Percentiles rank a stretch among this genome's conserved stretches.
These are phyloP conservation scores for Graphilbum fragrans DNA, from an alignment of 2,329 filamentous ascomycete species.

Conservation along the genomic window DNA sequence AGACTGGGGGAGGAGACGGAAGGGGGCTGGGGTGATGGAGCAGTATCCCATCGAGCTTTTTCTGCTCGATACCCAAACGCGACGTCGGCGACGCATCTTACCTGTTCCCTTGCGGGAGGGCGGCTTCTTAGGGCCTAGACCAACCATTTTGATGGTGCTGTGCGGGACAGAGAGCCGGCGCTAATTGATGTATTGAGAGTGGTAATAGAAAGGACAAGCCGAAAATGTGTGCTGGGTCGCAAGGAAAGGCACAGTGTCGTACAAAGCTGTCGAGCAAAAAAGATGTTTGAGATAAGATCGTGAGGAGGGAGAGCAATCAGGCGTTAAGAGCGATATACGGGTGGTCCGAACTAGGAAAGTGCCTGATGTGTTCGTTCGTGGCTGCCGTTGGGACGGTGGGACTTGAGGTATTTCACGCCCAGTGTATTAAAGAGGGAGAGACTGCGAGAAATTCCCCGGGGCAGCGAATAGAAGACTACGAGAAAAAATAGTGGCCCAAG, in stretches of 20 bases:
- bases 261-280: neutral
- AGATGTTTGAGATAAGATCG: no score
- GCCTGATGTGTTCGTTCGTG: neutral
- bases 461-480: neutral
- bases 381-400: neutral
- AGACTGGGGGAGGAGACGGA: no score
- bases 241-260: no score
- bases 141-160: slow-evolving; percentile 38
- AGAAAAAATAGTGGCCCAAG: neutral
- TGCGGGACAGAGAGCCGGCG: neutral
- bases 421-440: neutral
- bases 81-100: slow-evolving; percentile 12
- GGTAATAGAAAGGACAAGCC: neutral
- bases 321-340: neutral
- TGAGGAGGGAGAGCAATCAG: no score
- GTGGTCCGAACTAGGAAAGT: no score
- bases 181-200: no score
- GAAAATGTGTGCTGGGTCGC: neutral
- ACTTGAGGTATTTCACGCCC: no score
- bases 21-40: no score
- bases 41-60: no score
- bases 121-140: slow-evolving; percentile 48
- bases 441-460: neutral
- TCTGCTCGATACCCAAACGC: neutral
- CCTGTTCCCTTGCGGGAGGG: slow-evolving; percentile 42